A percentile compares a stretch with the other conserved stretches of the same genome.
These are phyloP conservation scores for Scheffersomyces stipitis DNA, from an alignment of 805 yeast species.

Conservation along the genomic window DNA sequence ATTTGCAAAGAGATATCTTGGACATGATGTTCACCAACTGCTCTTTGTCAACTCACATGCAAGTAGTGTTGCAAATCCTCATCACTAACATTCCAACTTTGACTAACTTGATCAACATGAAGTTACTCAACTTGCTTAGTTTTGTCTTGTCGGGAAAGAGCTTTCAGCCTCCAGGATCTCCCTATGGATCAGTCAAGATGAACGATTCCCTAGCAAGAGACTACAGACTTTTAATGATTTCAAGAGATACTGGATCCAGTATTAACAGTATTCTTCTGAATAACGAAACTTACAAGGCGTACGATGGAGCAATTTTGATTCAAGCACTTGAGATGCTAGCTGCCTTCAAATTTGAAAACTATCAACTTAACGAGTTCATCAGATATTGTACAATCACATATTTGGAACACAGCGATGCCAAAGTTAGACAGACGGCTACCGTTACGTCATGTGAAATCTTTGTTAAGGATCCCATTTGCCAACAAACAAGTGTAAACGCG, in stretches of 20 bases:
- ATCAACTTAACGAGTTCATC: slow-evolving; percentile 83
- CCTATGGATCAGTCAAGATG: slow-evolving; percentile 60
- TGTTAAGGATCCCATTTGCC: slow-evolving; percentile 77
- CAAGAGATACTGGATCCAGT: slow-evolving; percentile 61
- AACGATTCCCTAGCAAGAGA: slow-evolving; percentile 68
- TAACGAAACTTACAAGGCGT: slow-evolving; percentile 30
- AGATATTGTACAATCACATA: slow-evolving; percentile 81
- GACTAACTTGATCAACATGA: slow-evolving; percentile 67
- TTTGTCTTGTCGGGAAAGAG: slow-evolving; percentile 76
- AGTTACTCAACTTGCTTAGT: slow-evolving; percentile 69
- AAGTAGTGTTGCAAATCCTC: slow-evolving; percentile 67
- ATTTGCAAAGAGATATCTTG: slow-evolving; percentile 75
- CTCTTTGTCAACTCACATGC: slow-evolving; percentile 80
- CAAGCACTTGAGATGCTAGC: slow-evolving; percentile 80
- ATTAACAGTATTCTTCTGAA: slow-evolving; percentile 32
- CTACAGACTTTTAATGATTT: slow-evolving; percentile 71
- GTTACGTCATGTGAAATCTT: slow-evolving; percentile 78
- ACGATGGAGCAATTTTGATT: slow-evolving; percentile 53
- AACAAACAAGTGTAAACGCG: slow-evolving; percentile 78
- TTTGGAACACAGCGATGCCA: slow-evolving; percentile 74
- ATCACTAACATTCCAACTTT: slow-evolving; percentile 77
- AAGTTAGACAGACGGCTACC: slow-evolving; percentile 82
- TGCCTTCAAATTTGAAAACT: slow-evolving; percentile 70
- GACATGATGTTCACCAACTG: slow-evolving; percentile 74
- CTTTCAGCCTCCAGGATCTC: slow-evolving; percentile 85